These are phyloP conservation scores for Epipyxis sp. DNA, from an alignment of 108 stramenopile genomes.

Conservation along the genomic window DNA sequence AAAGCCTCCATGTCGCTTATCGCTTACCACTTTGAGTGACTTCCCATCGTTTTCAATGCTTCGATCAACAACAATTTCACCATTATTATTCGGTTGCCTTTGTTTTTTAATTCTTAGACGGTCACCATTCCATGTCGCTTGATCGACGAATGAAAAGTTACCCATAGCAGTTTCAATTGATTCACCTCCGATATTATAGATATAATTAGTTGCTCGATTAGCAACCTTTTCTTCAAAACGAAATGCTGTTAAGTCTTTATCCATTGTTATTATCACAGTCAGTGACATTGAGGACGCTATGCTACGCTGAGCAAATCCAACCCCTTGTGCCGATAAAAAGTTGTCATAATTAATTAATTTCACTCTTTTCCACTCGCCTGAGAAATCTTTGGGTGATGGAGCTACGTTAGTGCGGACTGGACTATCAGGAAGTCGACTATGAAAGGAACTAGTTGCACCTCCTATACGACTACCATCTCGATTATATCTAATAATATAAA, in stretches of 20 bases:
- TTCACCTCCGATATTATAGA: not conserved
- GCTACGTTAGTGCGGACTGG: no score
- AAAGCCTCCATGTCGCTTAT: no score
- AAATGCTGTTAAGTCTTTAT: not conserved
- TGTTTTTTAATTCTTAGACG: not conserved
- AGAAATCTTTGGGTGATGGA: no score
- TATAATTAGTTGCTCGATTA: not conserved
- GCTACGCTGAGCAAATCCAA: not conserved
- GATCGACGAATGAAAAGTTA: not conserved
- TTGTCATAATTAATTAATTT: not conserved
- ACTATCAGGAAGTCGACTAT: no score
- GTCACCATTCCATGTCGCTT: not conserved
- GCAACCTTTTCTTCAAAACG: constrained; percentile 24
- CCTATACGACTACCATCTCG: no score
- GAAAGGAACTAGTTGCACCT: no score
- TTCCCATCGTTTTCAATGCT: not conserved
- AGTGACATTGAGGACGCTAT: constrained; percentile 6
- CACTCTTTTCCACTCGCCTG: constrained; percentile 22
- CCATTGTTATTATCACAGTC: not conserved
- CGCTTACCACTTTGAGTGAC: not conserved
- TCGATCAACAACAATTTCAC: not conserved
- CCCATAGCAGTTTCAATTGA: not conserved
- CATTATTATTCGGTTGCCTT: not conserved
- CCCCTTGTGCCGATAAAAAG: constrained; percentile 15
- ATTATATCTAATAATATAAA: no score